Evolutionary conservation across 2,329 filamentous ascomycete genomes (phyloP).

Genomic region (Microsporum audouinii): DNA sequence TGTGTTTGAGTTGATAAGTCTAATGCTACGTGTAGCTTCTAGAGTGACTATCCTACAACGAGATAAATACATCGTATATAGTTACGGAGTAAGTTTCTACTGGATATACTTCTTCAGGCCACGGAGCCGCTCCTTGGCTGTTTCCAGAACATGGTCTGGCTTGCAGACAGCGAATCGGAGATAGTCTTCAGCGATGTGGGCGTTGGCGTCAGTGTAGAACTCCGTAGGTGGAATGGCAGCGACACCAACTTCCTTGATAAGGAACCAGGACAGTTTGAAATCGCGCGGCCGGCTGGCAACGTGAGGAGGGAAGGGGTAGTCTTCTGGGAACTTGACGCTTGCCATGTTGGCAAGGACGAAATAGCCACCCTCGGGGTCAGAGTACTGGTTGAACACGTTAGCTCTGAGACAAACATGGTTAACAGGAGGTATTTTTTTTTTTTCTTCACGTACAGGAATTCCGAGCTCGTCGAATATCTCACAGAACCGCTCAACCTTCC

Average conservation of each 20-base stretch:
- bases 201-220: constrained; percentile 81
- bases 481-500: constrained; percentile 79
- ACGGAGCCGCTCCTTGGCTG: constrained; percentile 62
- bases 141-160: constrained; percentile 71
- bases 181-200: constrained; percentile 81
- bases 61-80: background rate
- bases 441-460: constrained; percentile 41
- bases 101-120: constrained; percentile 60
- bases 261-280: constrained; percentile 91
- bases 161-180: constrained; percentile 95
- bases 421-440: background rate
- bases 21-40: background rate
- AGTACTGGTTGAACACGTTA: constrained; percentile 44
- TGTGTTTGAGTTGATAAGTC: background rate
- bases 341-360: constrained; percentile 92
- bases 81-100: background rate
- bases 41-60: constrained; percentile 1
- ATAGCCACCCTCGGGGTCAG: constrained; percentile 90
- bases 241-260: constrained; percentile 92
- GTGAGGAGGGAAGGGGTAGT: constrained; percentile 81
- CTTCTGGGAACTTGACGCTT: constrained; percentile 69
- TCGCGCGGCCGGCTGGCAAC: constrained; percentile 78
- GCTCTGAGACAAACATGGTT: background rate
- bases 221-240: constrained; percentile 94
- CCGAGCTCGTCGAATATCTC: constrained; percentile 63